Base-by-base conservation (phyloP, 306 rosid species). In the Glycine soja region DNA sequence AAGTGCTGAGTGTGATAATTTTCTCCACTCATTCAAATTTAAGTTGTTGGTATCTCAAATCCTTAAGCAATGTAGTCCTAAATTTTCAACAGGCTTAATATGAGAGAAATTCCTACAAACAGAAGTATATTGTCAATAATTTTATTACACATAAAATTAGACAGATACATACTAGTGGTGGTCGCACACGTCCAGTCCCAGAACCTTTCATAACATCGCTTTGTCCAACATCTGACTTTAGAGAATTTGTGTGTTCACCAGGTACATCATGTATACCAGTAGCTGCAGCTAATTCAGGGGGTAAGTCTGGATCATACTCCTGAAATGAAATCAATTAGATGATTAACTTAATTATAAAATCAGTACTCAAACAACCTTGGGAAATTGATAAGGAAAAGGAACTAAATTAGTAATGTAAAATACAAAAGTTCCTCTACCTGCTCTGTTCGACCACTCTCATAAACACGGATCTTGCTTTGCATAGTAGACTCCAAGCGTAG, bases 291-390 rank as follows among this genome's bases (percentile, higher is more conserved):
- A 96, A 83, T 87, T 96, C 99, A 13, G 99, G 99, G 81, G 99
- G 99, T 81, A 96, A 88, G 89, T 96, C 99, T 46, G 99, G 99
- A 85, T 96, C 99, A 79, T 92, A 96, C 64, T 92, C 97, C 99
- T 96, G 90, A 30, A 77, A 79, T 45, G 65, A 74, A 47, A 79
- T 80, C 70, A 77, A 81, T 48, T 45, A 19, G 8, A 59, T 65
- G 36, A 75, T 79, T 59, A 19, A 76, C 32, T 77, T 86, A 18
- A 57, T 46, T 7, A 6, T 36, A 57, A 34, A 12, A 54, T 2
- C 40, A 67, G 43, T 68, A 65, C 74, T 12, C 6, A 15, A 74
- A 74, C 24, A 42, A 15, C 45, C 45, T 16, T 30, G n/a, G 68
- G 56, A 79, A 54, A 30, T 34, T 69, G 12, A 71, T 30, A 56